A percentile compares a stretch with the other conserved stretches of the same genome.
These are phyloP conservation scores for Phylloporus sp. DNA, from an alignment of 768 basidiomycete species.

Conservation along the genomic window DNA sequence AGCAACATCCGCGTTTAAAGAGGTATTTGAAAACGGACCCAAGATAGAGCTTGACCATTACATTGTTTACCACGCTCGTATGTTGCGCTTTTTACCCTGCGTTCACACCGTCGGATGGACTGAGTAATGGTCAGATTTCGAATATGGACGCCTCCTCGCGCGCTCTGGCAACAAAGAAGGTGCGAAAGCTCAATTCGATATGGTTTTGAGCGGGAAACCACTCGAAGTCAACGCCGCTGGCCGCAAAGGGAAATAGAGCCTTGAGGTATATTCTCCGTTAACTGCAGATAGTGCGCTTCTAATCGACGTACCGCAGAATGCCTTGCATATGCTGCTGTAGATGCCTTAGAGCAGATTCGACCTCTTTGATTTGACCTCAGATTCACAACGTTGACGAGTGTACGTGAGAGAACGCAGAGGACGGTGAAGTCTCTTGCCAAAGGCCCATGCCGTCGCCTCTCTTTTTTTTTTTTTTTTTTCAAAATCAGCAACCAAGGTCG, in stretches of 20 bases:
- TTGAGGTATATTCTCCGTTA: conserved; percentile 54
- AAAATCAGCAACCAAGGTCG: no score
- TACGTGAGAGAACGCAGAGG: no score
- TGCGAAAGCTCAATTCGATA: conserved; percentile 71
- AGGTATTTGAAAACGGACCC: conserved; percentile 65
- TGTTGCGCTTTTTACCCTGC: conserved; percentile 34
- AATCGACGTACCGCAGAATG: conserved; percentile 39
- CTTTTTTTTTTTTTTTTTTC: no score
- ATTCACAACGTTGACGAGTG: no score
- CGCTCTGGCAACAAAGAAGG: conserved; percentile 57
- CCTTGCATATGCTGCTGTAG: conserved; percentile 57
- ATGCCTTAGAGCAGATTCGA: conserved; percentile 43
- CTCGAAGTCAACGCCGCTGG: conserved; percentile 63
- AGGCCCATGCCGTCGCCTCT: no score
- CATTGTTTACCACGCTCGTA: conserved; percentile 83
- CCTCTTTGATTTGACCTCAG: no score
- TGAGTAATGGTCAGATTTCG: conserved; percentile 58
- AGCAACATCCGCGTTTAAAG: conserved; percentile 56
- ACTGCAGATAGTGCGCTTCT: neutral
- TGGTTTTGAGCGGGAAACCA: conserved; percentile 77
- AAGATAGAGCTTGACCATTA: conserved; percentile 85
- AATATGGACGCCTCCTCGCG: conserved; percentile 77
- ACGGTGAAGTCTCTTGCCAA: no score
- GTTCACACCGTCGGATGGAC: neutral
- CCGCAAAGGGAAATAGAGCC: conserved; percentile 73